These are phyloP conservation scores for Daucus carota DNA, from an alignment of 129 eudicot species.

Conservation along the genomic window DNA sequence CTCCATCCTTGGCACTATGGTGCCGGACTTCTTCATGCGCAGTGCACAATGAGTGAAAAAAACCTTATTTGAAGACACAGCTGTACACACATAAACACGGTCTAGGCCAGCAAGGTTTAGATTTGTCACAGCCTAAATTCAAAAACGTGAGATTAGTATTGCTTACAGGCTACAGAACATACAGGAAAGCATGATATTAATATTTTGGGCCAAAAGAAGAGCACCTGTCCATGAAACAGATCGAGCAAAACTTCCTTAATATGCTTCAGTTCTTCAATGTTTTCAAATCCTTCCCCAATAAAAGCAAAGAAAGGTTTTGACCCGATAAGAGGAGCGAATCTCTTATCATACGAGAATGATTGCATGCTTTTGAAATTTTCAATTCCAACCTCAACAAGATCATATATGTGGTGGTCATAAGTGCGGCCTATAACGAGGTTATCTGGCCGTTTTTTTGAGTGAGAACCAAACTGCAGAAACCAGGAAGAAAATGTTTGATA, in stretches of 20 bases:
- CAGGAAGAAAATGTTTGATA: neutral
- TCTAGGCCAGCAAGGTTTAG: conserved; percentile 91
- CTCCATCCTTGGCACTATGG: conserved; percentile 71
- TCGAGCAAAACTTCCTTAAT: conserved; percentile 86
- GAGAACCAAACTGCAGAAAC: conserved; percentile 73
- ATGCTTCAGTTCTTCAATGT: conserved; percentile 71
- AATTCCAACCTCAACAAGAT: conserved; percentile 89
- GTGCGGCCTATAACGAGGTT: conserved; percentile 86
- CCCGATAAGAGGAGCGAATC: conserved; percentile 64
- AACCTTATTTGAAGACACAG: conserved; percentile 63
- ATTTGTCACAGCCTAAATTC: conserved; percentile 54
- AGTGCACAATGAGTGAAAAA: conserved; percentile 78
- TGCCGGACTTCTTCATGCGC: conserved; percentile 84
- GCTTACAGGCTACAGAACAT: neutral
- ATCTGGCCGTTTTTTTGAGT: conserved; percentile 90
- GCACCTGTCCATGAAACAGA: conserved; percentile 77
- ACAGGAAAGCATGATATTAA: neutral
- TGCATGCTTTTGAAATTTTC: conserved; percentile 80
- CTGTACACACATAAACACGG: conserved; percentile 81
- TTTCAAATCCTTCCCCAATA: conserved; percentile 90
- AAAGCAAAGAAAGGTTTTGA: conserved; percentile 90
- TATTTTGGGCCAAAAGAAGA: neutral
- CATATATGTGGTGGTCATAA: conserved; percentile 91
- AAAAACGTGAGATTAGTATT: conserved; percentile 4
- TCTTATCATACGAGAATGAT: conserved; percentile 70